Conservation (phyloP, 2,329 filamentous ascomycete genomes). For the Macrophomina tecta region DNA sequence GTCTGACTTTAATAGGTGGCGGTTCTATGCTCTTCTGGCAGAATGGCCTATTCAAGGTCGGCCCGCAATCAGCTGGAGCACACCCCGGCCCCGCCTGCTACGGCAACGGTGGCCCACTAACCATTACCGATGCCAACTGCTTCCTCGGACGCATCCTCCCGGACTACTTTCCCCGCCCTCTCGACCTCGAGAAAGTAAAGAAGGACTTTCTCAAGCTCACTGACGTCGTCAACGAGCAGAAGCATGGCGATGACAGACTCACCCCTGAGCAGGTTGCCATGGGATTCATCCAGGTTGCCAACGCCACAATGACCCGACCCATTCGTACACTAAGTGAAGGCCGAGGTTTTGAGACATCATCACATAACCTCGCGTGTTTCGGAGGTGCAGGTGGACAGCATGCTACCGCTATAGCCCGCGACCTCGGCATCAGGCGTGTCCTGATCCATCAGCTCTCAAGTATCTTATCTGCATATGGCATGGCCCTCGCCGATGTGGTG, state of each 20-base stretch:
- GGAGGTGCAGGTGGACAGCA: constrained; percentile 48
- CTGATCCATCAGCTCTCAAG: constrained; percentile 55
- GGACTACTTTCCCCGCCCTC: constrained; percentile 41
- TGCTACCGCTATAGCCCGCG: constrained; percentile 51
- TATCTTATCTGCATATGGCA: constrained; percentile 56
- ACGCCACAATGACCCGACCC: constrained; percentile 42
- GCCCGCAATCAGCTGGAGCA: constrained; percentile 85
- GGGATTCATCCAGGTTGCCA: constrained; percentile 39
- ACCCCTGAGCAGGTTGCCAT: constrained; percentile 38
- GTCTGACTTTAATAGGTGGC: constrained; percentile 65
- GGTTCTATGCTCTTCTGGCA: constrained; percentile 85
- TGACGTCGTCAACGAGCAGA: constrained; percentile 48
- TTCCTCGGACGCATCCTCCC: constrained; percentile 71
- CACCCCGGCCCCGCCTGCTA: constrained; percentile 92
- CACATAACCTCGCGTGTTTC: constrained; percentile 39
- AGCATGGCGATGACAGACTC: constrained; percentile 52
- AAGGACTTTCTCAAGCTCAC: constrained; percentile 50
- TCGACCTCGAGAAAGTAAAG: constrained; percentile 59
- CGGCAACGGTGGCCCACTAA: constrained; percentile 83
- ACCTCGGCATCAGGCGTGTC: constrained; percentile 51
- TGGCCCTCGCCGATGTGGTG: constrained; percentile 35
- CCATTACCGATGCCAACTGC: constrained; percentile 83
- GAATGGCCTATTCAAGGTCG: constrained; percentile 89
- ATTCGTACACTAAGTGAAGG: constrained; percentile 40
- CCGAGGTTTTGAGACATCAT: constrained; percentile 35